Evolutionary conservation across 2,329 filamentous ascomycete species (phyloP).

Genomic region (Ustulina deusta): DNA sequence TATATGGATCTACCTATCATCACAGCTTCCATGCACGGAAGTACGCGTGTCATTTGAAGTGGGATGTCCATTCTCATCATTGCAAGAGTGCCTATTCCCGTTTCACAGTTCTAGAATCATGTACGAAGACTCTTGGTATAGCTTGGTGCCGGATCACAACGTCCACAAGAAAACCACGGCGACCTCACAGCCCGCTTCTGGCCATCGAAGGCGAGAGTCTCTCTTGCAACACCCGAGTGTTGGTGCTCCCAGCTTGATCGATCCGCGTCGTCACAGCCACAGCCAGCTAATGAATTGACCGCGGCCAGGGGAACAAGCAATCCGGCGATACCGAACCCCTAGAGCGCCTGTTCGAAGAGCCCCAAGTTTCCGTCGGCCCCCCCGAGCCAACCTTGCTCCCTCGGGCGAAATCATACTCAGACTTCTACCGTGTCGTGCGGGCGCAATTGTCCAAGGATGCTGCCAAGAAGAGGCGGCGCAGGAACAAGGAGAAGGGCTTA

Average conservation of each 20-base stretch:
- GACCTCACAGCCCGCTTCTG: constrained; percentile 57
- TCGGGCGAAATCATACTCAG: constrained; percentile 81
- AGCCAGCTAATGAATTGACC: constrained; percentile 33
- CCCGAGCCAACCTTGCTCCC: constrained; percentile 74
- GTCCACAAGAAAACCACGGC: constrained; percentile 63
- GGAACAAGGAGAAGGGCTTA: constrained; percentile 59
- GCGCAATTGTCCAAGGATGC: constrained; percentile 67
- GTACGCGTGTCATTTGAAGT: constrained; percentile 27
- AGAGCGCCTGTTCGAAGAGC: constrained; percentile 68
- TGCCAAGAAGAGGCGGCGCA: constrained; percentile 56
- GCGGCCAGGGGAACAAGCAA: constrained; percentile 64
- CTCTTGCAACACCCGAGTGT: constrained; percentile 76
- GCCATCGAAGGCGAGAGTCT: constrained; percentile 75
- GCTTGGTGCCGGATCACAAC: constrained; percentile 72
- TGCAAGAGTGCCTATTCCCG: constrained; percentile 2
- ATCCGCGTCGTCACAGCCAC: constrained; percentile 41
- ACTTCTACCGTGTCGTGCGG: constrained; percentile 75
- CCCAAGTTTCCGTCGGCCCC: constrained; percentile 67
- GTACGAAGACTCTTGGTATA: constrained; percentile 90
- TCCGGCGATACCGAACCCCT: constrained; percentile 67
- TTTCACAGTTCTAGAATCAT: constrained; percentile 58
- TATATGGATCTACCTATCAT: too few species aligned
- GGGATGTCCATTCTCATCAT: constrained; percentile 20
- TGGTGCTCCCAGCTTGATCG: constrained; percentile 47
- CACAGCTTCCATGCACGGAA: background rate